A percentile compares a stretch with the other conserved stretches of the same genome.
Evolutionary conservation across 441 rosid genomes (phyloP).

Genomic region (Lepidium campestre): DNA sequence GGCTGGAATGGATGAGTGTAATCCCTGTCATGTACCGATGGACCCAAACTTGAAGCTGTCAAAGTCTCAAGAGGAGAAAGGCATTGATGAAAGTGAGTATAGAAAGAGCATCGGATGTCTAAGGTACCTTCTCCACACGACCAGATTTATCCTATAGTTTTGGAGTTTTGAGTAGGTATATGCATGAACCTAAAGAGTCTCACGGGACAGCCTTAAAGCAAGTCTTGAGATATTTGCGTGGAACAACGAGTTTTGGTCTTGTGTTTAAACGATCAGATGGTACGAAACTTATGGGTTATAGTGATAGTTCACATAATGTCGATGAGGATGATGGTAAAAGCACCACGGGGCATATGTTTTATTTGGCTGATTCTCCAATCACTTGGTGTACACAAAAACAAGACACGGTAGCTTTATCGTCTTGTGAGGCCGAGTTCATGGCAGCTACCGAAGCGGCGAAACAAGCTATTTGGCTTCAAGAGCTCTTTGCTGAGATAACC

Average conservation of each 20-base stretch:
- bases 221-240: background rate
- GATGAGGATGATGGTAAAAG: background rate
- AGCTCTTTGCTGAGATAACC: background rate
- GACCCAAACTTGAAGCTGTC: background rate
- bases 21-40: background rate
- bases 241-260: background rate
- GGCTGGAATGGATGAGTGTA: background rate
- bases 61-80: background rate
- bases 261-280: background rate
- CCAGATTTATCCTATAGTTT: background rate
- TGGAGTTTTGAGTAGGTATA: background rate
- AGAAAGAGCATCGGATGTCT: background rate
- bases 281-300: background rate
- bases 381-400: background rate
- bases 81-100: background rate
- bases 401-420: background rate
- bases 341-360: background rate
- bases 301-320: background rate
- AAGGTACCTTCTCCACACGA: background rate
- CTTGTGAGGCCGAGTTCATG: background rate
- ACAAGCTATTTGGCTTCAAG: background rate
- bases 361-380: background rate
- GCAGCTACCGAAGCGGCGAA: background rate
- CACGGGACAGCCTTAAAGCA: background rate
- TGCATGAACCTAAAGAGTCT: background rate